Percentiles rank a stretch among this genome's conserved stretches.
phyloP scores from a whole-genome alignment of 2,329 filamentous ascomycete genomes.

The Exophiala aquamarina region DNA sequence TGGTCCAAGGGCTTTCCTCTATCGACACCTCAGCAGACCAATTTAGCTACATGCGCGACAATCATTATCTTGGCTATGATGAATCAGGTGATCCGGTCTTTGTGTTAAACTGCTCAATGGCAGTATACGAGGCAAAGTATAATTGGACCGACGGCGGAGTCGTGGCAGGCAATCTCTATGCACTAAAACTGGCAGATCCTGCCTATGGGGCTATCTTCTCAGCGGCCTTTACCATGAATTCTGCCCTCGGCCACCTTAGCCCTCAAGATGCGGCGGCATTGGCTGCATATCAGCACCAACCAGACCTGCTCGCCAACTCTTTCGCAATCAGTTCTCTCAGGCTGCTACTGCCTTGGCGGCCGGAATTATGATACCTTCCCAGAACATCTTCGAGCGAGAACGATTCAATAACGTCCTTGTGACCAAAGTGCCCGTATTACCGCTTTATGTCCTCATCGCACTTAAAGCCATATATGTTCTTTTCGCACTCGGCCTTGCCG shows the following conservation, averaged over 20 bases:
- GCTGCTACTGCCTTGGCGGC: slow-evolving; percentile 17
- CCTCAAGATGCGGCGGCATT: slow-evolving; percentile 11
- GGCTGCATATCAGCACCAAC: slow-evolving; percentile 16
- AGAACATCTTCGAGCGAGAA: slow-evolving; percentile 16
- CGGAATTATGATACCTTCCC: slow-evolving; percentile 12
- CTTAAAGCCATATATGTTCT: slow-evolving; percentile 23
- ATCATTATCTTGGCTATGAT: slow-evolving; percentile 14
- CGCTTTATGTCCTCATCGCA: slow-evolving; percentile 20
- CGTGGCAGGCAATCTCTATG: slow-evolving; percentile 5
- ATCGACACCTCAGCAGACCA: slow-evolving; percentile 18
- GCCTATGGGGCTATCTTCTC: slow-evolving; percentile 22
- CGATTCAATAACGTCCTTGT: slow-evolving; percentile 15
- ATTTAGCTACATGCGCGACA: slow-evolving; percentile 16
- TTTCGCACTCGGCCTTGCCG: slow-evolving; percentile 19
- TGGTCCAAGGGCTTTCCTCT: slow-evolving; percentile 27
- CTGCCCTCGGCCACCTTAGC: slow-evolving; percentile 20
- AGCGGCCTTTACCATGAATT: slow-evolving; percentile 22
- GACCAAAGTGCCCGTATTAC: slow-evolving; percentile 22
- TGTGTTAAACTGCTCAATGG: slow-evolving; percentile 21
- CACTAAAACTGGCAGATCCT: slow-evolving; percentile 7
- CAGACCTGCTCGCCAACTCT: slow-evolving; percentile 14
- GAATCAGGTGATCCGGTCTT: slow-evolving; percentile 23
- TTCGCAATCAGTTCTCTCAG: slow-evolving; percentile 18
- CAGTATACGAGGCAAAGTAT: slow-evolving; percentile 22
- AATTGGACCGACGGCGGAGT: slow-evolving; percentile 21